phyloP scores from a whole-genome alignment of 176 grass and related monocot genomes.

The Musa schizocarpa region DNA sequence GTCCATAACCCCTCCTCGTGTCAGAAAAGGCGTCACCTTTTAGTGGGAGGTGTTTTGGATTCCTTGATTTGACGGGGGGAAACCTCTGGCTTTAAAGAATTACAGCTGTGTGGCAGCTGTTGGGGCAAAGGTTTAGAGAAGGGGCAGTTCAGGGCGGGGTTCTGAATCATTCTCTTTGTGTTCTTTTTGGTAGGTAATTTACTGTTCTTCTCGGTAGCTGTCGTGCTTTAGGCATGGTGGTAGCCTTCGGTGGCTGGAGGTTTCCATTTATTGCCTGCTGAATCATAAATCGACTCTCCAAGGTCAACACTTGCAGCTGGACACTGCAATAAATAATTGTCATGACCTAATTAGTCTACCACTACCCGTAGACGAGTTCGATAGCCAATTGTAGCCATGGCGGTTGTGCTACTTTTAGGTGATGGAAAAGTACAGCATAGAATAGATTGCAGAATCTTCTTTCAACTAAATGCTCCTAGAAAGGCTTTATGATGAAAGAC shows the following conservation, averaged over 20 bases:
- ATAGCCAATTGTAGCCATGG: background rate
- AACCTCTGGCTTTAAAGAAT: background rate
- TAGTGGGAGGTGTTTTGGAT: background rate
- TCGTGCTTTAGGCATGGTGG: background rate
- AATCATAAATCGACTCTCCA: constrained; percentile 9
- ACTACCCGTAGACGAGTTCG: background rate
- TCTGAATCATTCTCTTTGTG: background rate
- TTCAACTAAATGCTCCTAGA: background rate
- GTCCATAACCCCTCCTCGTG: background rate
- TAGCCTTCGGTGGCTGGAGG: background rate
- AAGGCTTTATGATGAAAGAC: constrained; percentile 6
- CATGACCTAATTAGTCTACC: constrained; percentile 6
- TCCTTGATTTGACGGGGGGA: background rate
- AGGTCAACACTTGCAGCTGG: background rate
- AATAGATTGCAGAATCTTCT: background rate
- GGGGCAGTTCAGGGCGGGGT: background rate
- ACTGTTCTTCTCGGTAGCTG: constrained; percentile 2
- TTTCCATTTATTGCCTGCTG: constrained; percentile 5
- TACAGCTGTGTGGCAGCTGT: constrained; percentile 15
- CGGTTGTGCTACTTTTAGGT: constrained; percentile 10
- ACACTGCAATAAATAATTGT: background rate
- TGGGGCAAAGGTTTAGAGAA: background rate
- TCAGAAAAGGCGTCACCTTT: constrained; percentile 8
- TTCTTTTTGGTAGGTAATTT: constrained; percentile 1
- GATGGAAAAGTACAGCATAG: background rate